Evolutionary conservation across 495 filamentous ascomycete genomes (phyloP).

Genomic region (Hyaloscypha bicolor): DNA sequence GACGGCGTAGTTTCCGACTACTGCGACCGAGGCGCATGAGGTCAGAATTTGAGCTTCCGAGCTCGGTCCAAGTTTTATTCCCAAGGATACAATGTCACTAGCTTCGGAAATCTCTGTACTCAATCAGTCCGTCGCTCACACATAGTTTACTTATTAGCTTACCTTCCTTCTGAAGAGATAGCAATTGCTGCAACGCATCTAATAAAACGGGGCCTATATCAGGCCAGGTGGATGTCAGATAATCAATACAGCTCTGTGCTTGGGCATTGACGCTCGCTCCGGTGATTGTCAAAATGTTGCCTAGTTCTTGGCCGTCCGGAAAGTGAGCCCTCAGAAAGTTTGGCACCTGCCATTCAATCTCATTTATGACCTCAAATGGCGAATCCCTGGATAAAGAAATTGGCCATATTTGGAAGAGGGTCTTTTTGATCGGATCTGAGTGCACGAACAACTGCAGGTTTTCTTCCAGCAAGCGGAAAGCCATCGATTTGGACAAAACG

Average conservation of each 20-base stretch:
- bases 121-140: background rate
- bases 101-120: too few species aligned
- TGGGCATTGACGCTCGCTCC: conserved; percentile 7
- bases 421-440: too few species aligned
- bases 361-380: too few species aligned
- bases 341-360: too few species aligned
- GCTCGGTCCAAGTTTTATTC: too few species aligned
- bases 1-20: background rate
- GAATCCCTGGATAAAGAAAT: too few species aligned
- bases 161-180: background rate
- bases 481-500: too few species aligned
- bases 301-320: background rate
- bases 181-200: background rate
- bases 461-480: too few species aligned
- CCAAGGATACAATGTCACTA: too few species aligned
- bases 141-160: background rate
- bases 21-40: background rate
- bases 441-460: too few species aligned
- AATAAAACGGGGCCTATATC: background rate
- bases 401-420: too few species aligned
- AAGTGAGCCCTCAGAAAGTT: too few species aligned
- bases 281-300: conserved; percentile 13
- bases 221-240: background rate
- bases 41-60: background rate
- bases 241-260: conserved; percentile 15